A percentile compares a stretch with the other conserved stretches of the same genome.
These are phyloP conservation scores for Hortiboletus flavorubellus DNA, from an alignment of 768 basidiomycete genomes.

Conservation along the genomic window DNA sequence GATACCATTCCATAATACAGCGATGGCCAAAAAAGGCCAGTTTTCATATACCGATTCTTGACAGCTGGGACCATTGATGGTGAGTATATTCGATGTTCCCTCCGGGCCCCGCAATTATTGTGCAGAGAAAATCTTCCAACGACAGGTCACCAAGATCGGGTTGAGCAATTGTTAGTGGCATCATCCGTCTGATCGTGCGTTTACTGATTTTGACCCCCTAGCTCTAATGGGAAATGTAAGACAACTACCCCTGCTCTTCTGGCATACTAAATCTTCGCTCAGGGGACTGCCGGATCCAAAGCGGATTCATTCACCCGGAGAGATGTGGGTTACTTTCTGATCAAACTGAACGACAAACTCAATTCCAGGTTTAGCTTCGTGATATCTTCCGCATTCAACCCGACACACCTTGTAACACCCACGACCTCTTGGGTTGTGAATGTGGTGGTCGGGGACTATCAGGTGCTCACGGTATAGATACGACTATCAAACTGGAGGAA, in stretches of 20 bases:
- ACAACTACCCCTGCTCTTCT: neutral
- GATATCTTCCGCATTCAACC: slow-evolving; percentile 90
- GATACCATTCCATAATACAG: slow-evolving; percentile 37
- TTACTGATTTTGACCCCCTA: slow-evolving; percentile 27
- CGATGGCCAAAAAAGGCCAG: slow-evolving; percentile 90
- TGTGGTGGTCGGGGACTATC: slow-evolving; percentile 42
- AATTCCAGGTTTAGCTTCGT: slow-evolving; percentile 54
- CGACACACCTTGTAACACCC: slow-evolving; percentile 82
- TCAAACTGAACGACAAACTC: neutral
- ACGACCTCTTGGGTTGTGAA: slow-evolving; percentile 82
- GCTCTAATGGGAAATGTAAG: slow-evolving; percentile 71
- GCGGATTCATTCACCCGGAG: slow-evolving; percentile 84
- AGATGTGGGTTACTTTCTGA: slow-evolving; percentile 53
- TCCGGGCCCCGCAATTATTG: neutral
- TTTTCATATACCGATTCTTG: slow-evolving; percentile 85
- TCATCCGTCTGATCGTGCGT: slow-evolving; percentile 2
- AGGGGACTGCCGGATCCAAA: slow-evolving; percentile 54
- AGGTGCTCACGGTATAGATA: neutral
- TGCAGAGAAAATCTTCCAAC: slow-evolving; percentile 86
- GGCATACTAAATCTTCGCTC: slow-evolving; percentile 10
- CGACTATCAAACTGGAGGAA: slow-evolving; percentile 21
- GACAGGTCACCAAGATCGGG: slow-evolving; percentile 92
- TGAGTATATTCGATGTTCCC: slow-evolving; percentile 24
- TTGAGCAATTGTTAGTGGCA: slow-evolving; percentile 72
- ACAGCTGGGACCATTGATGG: slow-evolving; percentile 92